These are phyloP conservation scores for Stygiomarasmius scandens DNA, from an alignment of 1,284 basidiomycete genomes.

Conservation along the genomic window DNA sequence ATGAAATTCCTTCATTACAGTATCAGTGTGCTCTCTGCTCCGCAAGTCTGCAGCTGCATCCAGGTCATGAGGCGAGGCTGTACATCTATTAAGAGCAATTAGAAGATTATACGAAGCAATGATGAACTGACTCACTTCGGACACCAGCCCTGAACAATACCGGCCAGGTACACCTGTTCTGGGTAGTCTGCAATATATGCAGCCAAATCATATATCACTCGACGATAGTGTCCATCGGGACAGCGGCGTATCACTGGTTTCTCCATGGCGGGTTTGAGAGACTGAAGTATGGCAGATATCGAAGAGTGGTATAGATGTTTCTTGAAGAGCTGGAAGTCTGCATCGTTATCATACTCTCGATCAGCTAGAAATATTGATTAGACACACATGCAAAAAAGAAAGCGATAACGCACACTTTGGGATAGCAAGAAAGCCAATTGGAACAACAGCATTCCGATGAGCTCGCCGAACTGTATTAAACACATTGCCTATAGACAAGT, in stretches of 20 bases:
- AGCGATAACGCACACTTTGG: slow-evolving; percentile 24
- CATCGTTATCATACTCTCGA: slow-evolving; percentile 19
- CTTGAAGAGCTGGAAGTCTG: slow-evolving; percentile 22
- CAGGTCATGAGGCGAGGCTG: slow-evolving; percentile 4
- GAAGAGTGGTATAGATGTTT: slow-evolving; percentile 19
- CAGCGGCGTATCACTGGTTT: slow-evolving; percentile 13
- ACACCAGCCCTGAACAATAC: slow-evolving; percentile 21
- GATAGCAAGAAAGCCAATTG: slow-evolving; percentile 28
- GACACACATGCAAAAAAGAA: not conserved
- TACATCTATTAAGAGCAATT: slow-evolving; percentile 18
- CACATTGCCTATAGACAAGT: slow-evolving; percentile 29
- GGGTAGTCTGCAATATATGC: slow-evolving; percentile 23
- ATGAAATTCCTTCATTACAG: not conserved
- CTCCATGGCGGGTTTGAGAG: slow-evolving; percentile 15
- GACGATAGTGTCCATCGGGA: slow-evolving; percentile 10
- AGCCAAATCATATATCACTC: slow-evolving; percentile 17
- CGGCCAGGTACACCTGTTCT: slow-evolving; percentile 18
- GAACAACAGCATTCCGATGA: slow-evolving; percentile 24
- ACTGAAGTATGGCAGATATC: slow-evolving; percentile 13
- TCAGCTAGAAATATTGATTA: slow-evolving; percentile 16
- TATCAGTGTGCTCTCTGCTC: not conserved
- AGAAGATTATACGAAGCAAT: slow-evolving; percentile 18
- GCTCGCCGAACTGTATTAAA: slow-evolving; percentile 20
- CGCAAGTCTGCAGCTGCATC: slow-evolving; percentile 1
- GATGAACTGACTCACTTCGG: slow-evolving; percentile 12